Percentiles rank a stretch among this genome's conserved stretches.
These are phyloP conservation scores for Carex arenaria DNA, from an alignment of 202 grass and related monocot genomes.

Conservation along the genomic window DNA sequence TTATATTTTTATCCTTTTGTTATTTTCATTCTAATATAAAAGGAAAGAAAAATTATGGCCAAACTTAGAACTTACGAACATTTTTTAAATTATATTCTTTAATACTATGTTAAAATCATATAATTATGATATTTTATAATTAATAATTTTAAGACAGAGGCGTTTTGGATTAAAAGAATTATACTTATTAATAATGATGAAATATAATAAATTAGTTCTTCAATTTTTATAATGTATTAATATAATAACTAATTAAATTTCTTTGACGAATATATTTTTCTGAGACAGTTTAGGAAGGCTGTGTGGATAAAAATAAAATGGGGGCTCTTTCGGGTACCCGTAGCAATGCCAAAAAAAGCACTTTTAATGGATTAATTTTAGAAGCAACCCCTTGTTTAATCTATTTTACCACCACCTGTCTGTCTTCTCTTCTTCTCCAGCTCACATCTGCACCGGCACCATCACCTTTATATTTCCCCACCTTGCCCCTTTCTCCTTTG, in stretches of 20 bases:
- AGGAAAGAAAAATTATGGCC: neutral
- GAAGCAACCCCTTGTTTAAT: neutral
- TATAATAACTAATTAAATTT: neutral
- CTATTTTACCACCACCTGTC: slow-evolving; percentile 25
- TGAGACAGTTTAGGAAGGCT: too few relatives aligned
- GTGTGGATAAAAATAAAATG: too few relatives aligned
- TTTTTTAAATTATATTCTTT: neutral
- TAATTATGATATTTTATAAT: neutral
- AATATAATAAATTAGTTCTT: too few relatives aligned
- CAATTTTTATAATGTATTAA: neutral
- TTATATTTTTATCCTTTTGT: neutral
- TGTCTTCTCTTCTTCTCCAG: slow-evolving; percentile 35
- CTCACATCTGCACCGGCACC: slow-evolving; percentile 38
- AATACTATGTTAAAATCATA: neutral
- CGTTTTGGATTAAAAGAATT: neutral
- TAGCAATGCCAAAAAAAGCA: slow-evolving; percentile 1
- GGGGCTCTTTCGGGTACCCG: neutral
- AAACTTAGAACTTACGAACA: neutral
- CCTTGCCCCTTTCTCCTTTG: slow-evolving; percentile 25
- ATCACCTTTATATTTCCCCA: slow-evolving; percentile 22
- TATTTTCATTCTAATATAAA: neutral
- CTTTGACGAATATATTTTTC: too few relatives aligned
- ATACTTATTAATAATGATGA: too few relatives aligned
- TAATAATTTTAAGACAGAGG: neutral
- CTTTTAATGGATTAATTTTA: neutral